Percentiles rank a stretch among this genome's conserved stretches.
Conservation (phyloP, 2,329 filamentous ascomycete species). For the Stagonosporopsis chrysanthemi region DNA sequence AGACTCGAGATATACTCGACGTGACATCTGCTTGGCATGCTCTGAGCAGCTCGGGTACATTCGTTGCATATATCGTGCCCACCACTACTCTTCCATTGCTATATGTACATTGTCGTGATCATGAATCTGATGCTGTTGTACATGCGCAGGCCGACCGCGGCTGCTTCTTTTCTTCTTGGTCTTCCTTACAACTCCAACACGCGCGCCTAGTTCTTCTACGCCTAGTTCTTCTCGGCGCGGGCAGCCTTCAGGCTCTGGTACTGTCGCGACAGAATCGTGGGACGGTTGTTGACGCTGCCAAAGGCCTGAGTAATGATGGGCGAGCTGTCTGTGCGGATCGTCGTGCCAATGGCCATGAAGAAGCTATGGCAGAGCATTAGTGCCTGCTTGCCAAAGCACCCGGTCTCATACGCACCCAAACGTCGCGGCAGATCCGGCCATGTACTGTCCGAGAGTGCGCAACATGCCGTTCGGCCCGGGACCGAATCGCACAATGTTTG, state of each 20-base stretch:
- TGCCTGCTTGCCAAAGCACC: background rate
- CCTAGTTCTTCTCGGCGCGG: constrained; percentile 41
- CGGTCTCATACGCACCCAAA: constrained; percentile 74
- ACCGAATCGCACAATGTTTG: constrained; percentile 94
- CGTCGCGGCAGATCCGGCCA: constrained; percentile 91
- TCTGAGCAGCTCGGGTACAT: background rate
- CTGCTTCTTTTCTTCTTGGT: background rate
- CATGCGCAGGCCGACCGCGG: constrained; percentile 16
- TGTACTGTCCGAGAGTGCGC: constrained; percentile 94
- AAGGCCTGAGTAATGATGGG: constrained; percentile 79
- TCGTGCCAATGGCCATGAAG: constrained; percentile 99
- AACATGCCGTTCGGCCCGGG: constrained; percentile 93
- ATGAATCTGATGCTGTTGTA: constrained; percentile 26
- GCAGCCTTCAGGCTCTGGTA: constrained; percentile 38
- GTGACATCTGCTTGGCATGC: background rate
- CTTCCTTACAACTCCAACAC: background rate
- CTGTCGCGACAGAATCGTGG: constrained; percentile 68
- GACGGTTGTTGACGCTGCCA: constrained; percentile 71
- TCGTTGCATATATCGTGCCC: background rate
- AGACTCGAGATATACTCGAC: background rate
- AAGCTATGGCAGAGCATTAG: constrained; percentile 63
- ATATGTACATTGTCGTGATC: constrained; percentile 25
- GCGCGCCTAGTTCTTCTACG: constrained; percentile 33
- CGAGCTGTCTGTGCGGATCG: constrained; percentile 90
- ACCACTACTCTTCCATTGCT: background rate